Conservation (phyloP, 805 yeast species). For the Barnettozyma pratensis region DNA sequence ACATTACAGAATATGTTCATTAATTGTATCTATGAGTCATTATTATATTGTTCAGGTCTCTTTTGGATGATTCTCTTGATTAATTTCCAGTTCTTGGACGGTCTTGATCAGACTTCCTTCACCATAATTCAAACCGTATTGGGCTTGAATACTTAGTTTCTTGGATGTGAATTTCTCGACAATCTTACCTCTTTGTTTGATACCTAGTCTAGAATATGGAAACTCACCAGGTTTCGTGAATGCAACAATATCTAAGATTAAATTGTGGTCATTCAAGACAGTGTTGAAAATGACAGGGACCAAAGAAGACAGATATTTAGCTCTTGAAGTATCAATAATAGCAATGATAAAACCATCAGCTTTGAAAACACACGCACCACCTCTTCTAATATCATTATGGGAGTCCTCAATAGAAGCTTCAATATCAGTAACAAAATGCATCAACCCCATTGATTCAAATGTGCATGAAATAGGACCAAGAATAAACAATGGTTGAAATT, state of each 20-base stretch:
- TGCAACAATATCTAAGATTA: slow-evolving; percentile 77
- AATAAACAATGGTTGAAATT: slow-evolving; percentile 75
- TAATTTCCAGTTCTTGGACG: slow-evolving; percentile 37
- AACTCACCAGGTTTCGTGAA: slow-evolving; percentile 62
- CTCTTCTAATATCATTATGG: slow-evolving; percentile 38
- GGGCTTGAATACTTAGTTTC: slow-evolving; percentile 35
- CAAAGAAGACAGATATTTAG: slow-evolving; percentile 56
- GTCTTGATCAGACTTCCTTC: slow-evolving; percentile 57
- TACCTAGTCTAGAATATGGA: slow-evolving; percentile 68
- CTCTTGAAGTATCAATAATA: slow-evolving; percentile 58
- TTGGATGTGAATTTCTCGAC: slow-evolving; percentile 52
- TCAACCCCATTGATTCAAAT: slow-evolving; percentile 85
- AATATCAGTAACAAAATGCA: slow-evolving; percentile 84
- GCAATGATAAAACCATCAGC: slow-evolving; percentile 76
- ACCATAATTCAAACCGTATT: slow-evolving; percentile 60
- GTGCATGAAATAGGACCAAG: slow-evolving; percentile 83
- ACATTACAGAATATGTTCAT: no score
- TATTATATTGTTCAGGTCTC: neutral
- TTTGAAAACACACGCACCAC: slow-evolving; percentile 71
- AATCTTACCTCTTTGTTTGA: slow-evolving; percentile 70
- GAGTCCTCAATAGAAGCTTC: slow-evolving; percentile 59
- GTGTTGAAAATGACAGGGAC: slow-evolving; percentile 81
- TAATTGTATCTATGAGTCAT: no score
- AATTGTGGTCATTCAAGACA: slow-evolving; percentile 73
- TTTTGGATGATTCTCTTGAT: neutral